Percentiles rank a stretch among this genome's conserved stretches.
phyloP scores from a whole-genome alignment of 108 stramenopile genomes.

The Epithemia pelagica region DNA sequence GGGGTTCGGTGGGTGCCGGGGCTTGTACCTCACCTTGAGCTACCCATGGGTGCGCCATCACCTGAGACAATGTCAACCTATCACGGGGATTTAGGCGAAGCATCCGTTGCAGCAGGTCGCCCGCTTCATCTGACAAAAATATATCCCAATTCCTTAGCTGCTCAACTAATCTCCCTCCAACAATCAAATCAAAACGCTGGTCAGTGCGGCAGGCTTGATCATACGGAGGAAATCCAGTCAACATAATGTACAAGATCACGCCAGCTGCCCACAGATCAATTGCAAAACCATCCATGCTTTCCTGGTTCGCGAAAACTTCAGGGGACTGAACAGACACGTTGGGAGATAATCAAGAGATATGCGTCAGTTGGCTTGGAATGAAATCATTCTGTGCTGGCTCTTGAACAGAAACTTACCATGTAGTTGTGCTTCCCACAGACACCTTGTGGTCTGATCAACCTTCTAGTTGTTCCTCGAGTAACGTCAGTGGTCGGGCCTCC shows the following conservation, averaged over 20 bases:
- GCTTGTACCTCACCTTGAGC: conserved; percentile 27
- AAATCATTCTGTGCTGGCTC: no score
- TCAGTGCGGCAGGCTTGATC: conserved; percentile 70
- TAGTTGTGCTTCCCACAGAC: conserved; percentile 94
- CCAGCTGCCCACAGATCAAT: conserved; percentile 94
- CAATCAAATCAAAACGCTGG: conserved; percentile 77
- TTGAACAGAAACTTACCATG: conserved; percentile 35
- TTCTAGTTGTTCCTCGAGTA: conserved; percentile 40
- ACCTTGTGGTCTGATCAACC: conserved; percentile 75
- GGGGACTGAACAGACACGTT: conserved; percentile 55
- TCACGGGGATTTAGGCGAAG: conserved; percentile 56
- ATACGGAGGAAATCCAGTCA: conserved; percentile 91
- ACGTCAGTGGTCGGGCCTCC: conserved; percentile 42
- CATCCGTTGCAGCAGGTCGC: conserved; percentile 81
- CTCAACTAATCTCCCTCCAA: conserved; percentile 43
- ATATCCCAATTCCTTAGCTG: conserved; percentile 79
- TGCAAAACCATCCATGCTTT: conserved; percentile 85
- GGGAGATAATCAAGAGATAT: no score
- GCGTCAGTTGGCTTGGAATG: no score
- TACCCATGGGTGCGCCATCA: conserved; percentile 78
- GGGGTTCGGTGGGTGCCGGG: conserved; percentile 29
- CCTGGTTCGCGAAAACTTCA: conserved; percentile 69
- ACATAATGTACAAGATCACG: conserved; percentile 91
- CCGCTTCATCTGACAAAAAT: conserved; percentile 37
- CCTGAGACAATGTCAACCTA: conserved; percentile 65